Evolutionary conservation across 1,284 basidiomycete genomes (phyloP), one percentile per base, ranked within the genome.

Genomic region (Anthracocystis walkeri): DNA sequence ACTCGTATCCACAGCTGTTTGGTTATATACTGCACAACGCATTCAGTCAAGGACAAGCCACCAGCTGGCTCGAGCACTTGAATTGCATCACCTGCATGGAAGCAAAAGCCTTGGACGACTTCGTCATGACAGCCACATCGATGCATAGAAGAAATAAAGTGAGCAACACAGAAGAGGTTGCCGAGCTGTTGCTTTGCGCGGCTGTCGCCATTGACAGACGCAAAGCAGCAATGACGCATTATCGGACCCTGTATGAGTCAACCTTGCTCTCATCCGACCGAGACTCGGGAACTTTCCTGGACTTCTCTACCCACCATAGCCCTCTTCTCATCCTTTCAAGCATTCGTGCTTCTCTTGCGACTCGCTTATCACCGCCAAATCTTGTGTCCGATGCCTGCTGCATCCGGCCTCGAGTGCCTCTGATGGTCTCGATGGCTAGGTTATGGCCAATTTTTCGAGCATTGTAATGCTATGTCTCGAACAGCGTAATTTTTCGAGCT

Each of bases 211-310:
- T 29, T 29, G 29, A n/a, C n/a, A n/a, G n/a, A n/a, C n/a, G n/a
- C n/a, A n/a, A n/a, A n/a, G 42, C 42, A 16, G 45, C 45, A 25
- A 48, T 48, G 46, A 48, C 46, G 46, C 46, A 48, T 16, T 18
- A 14, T 48, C 11, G 46, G 46, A 48, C 46, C 46, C 46, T 48
- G 46, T 29, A 48, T 48, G 46, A 48, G 46, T 48, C 46, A 48
- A 48, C 27, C 27, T n/a, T 5, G 12, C 33, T 21, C 44, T 45
- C 44, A 25, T 16, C 23, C 10, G 44, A 45, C 21, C n/a, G 33
- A 14, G 11, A 14, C n/a, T 42, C 41, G 41, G 41, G 8, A 42
- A 42, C 35, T 38, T 14, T 5, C 3, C 35, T n/a, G n/a, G n/a
- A n/a, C n/a, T n/a, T n/a, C n/a, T n/a, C n/a, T n/a, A n/a, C n/a